These are phyloP conservation scores for Aquanectria penicillioides DNA, from an alignment of 2,329 filamentous ascomycete species.

Conservation along the genomic window DNA sequence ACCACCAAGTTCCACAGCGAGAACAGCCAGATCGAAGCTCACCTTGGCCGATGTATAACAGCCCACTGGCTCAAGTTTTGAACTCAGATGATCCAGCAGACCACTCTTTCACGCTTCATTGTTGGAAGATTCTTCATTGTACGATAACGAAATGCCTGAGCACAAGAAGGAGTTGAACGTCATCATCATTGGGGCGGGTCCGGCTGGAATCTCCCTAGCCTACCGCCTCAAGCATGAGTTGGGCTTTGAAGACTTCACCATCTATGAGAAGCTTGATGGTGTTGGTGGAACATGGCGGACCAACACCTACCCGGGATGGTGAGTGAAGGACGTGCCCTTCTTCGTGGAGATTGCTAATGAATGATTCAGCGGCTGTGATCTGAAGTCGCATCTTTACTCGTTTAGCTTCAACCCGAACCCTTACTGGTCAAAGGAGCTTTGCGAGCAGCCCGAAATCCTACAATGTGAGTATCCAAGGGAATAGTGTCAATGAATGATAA, in stretches of 20 bases:
- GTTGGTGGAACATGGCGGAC: constrained; percentile 35
- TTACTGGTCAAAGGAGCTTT: constrained; percentile 24
- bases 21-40: neutral
- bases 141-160: constrained; percentile 13
- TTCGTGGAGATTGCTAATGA: neutral
- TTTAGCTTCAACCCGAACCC: constrained; percentile 33
- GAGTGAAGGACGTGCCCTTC: neutral
- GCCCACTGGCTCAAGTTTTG: neutral
- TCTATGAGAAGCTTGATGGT: constrained; percentile 36
- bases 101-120: neutral
- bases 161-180: constrained; percentile 21
- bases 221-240: constrained; percentile 33
- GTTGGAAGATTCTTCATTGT: neutral
- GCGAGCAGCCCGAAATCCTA: constrained; percentile 26
- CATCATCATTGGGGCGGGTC: constrained; percentile 39
- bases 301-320: constrained; percentile 33
- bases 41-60: constrained; percentile 2
- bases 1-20: too few species aligned
- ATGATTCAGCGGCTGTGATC: constrained; percentile 24
- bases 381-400: constrained; percentile 28
- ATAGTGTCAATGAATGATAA: too few species aligned
- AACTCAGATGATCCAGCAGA: neutral
- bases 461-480: constrained; percentile 11
- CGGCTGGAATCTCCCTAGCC: constrained; percentile 34
- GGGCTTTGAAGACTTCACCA: constrained; percentile 33